A percentile compares a stretch with the other conserved stretches of the same genome.
Evolutionary conservation across 257 asterid species (phyloP).

Genomic region (Prunella vulgaris): DNA sequence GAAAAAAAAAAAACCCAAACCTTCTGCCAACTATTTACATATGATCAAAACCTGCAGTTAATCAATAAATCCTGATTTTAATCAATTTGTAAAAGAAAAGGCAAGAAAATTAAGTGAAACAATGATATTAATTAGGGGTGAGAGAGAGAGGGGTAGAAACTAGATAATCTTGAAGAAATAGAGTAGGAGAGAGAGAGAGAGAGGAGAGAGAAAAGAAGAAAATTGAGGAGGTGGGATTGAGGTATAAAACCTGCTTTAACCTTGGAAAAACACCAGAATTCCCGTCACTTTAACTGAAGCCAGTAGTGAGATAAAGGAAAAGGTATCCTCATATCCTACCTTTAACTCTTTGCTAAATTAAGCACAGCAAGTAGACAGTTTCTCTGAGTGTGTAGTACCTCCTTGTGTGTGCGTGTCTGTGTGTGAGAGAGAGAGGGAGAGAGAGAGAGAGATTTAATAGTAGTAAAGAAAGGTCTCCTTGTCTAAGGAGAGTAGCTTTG

Average conservation of each 20-base stretch:
- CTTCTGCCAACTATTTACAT: neutral
- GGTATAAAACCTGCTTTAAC: slow-evolving; percentile 55
- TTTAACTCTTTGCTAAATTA: slow-evolving; percentile 60
- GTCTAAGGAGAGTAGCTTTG: slow-evolving; percentile 18
- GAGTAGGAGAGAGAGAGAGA: neutral
- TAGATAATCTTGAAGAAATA: slow-evolving; percentile 7
- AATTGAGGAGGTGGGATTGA: slow-evolving; percentile 29
- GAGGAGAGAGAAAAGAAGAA: slow-evolving; percentile 18
- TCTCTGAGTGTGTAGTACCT: neutral
- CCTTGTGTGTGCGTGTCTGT: neutral
- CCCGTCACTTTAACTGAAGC: slow-evolving; percentile 70
- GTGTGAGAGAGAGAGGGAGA: slow-evolving; percentile 9
- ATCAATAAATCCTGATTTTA: neutral
- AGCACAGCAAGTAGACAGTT: slow-evolving; percentile 37
- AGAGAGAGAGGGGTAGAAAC: neutral
- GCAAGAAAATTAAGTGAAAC: neutral
- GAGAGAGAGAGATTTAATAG: slow-evolving; percentile 10
- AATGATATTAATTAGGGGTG: no score
- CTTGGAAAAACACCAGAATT: slow-evolving; percentile 46
- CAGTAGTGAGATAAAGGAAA: slow-evolving; percentile 66
- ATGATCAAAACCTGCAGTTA: neutral
- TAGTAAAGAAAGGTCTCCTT: slow-evolving; percentile 20
- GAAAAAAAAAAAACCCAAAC: neutral
- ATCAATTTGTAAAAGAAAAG: slow-evolving; percentile 2
- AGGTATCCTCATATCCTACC: slow-evolving; percentile 34